Base-by-base conservation (phyloP, 2,329 filamentous ascomycete species). In the Xylaria sp. region DNA sequence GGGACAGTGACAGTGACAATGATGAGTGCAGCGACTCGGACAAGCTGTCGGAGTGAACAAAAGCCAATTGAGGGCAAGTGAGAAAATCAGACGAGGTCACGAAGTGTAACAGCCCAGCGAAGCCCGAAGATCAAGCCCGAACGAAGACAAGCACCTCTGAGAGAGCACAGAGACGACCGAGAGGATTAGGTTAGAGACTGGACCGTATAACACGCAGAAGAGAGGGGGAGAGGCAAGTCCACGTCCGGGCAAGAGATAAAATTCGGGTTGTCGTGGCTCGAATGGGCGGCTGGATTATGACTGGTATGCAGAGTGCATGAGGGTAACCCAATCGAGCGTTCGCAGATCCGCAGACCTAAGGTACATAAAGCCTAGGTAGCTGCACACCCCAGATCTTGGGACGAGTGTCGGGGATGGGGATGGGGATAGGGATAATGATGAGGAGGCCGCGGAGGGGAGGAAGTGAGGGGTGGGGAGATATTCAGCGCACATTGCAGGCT, bases 221-320 rank as follows among this genome's bases (percentile, higher is more conserved):
- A 62, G 58, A 62, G 58, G 64, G 53, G 53, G 65, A 67, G 65
- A 67, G 62, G 65, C 64, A 68, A 65, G 71, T 70, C 70, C 70
- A 71, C 70, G 71, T 71, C 68, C 70, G 71, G 68, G 66, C 66
- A 70, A 64, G 60, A 66, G 63, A 60, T 61, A 63, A 65, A 69
- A 66, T 60, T 66, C 67, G 54, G 23, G 65, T 63, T 73, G 71
- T 73, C 71, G 71, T 73, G 71, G 71, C 71, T 73, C 71, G 71
- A 73, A 73, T 73, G 66, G 68, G 64, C 67, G 67, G 66, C 66
- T 66, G 65, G 67, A 66, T 67, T 67, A 51, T 59, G 58, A 67
- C 68, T 69, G 69, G 68, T 70, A 69, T 72, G 71, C 70, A 72
- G 70, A 63, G 58, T 72, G 68, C 69, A 71, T 67, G 69, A 67